Evolutionary conservation across 768 basidiomycete species (phyloP).

Genomic region (Termitomyces eurrhizus): DNA sequence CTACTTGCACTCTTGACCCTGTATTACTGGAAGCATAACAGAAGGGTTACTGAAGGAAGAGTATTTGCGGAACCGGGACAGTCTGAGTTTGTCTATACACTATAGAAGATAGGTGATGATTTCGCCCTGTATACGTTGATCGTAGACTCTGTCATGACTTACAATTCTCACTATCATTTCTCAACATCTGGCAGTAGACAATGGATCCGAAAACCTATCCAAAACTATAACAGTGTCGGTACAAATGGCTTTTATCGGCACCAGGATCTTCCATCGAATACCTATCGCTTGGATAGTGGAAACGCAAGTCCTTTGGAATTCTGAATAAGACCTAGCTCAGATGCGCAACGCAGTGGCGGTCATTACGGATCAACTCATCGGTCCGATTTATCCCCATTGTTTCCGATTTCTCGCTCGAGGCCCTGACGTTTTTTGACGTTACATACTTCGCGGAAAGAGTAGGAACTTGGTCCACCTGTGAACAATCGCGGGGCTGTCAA

Average conservation of each 20-base stretch:
- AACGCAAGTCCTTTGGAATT: neutral
- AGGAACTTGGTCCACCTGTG: neutral
- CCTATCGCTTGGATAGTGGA: neutral
- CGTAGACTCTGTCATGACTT: neutral
- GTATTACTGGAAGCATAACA: constrained; percentile 34
- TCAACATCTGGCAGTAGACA: neutral
- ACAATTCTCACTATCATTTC: neutral
- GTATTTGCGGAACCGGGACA: constrained; percentile 27
- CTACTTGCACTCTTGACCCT: constrained; percentile 37
- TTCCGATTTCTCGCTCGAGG: neutral
- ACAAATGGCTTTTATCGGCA: neutral
- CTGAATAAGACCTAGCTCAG: neutral
- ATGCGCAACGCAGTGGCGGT: too few species aligned
- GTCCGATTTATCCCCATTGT: neutral
- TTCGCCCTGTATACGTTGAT: neutral
- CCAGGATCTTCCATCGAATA: neutral
- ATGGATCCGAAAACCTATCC: neutral
- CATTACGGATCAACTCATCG: too few species aligned
- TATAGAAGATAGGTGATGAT: constrained; percentile 19
- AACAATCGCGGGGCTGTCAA: neutral
- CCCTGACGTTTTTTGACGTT: neutral
- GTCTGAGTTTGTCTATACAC: constrained; percentile 38
- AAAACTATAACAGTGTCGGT: neutral
- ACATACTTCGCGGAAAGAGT: neutral
- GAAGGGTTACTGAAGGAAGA: constrained; percentile 22